These are phyloP conservation scores for Tricholoma matsutake DNA, from an alignment of 768 basidiomycete species.

Conservation along the genomic window DNA sequence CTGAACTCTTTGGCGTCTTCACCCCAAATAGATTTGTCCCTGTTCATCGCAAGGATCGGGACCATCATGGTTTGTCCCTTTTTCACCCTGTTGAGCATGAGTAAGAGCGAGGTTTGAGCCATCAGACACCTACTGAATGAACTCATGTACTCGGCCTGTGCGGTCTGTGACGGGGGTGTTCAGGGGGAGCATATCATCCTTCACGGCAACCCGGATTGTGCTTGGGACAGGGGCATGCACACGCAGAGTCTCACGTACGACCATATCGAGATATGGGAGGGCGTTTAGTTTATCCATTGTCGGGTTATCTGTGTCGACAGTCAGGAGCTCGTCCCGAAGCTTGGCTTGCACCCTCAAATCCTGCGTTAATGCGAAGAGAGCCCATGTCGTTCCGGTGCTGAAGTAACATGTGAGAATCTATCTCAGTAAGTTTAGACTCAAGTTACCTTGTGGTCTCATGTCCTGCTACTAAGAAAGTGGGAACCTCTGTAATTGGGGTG, in stretches of 20 bases:
- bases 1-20: slow-evolving; percentile 58
- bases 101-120: neutral
- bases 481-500: slow-evolving; percentile 35
- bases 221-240: slow-evolving; percentile 48
- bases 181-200: slow-evolving; percentile 53
- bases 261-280: slow-evolving; percentile 64
- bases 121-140: slow-evolving; percentile 32
- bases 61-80: slow-evolving; percentile 47
- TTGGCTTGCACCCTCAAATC: slow-evolving; percentile 47
- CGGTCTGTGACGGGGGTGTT: slow-evolving; percentile 41
- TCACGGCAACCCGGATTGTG: slow-evolving; percentile 41
- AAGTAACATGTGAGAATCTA: neutral
- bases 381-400: slow-evolving; percentile 50
- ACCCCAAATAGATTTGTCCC: slow-evolving; percentile 55
- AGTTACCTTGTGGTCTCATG: slow-evolving; percentile 44
- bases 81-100: slow-evolving; percentile 22
- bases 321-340: slow-evolving; percentile 55
- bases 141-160: slow-evolving; percentile 36
- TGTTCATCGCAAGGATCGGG: slow-evolving; percentile 52
- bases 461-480: slow-evolving; percentile 48
- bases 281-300: slow-evolving; percentile 66
- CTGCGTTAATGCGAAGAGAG: slow-evolving; percentile 51
- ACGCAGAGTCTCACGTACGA: slow-evolving; percentile 59
- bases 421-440: neutral
- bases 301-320: slow-evolving; percentile 51